Percentiles rank a stretch among this genome's conserved stretches.
These are phyloP conservation scores for Hippophae gyantsensis DNA, from an alignment of 306 rosid species.

Conservation along the genomic window DNA sequence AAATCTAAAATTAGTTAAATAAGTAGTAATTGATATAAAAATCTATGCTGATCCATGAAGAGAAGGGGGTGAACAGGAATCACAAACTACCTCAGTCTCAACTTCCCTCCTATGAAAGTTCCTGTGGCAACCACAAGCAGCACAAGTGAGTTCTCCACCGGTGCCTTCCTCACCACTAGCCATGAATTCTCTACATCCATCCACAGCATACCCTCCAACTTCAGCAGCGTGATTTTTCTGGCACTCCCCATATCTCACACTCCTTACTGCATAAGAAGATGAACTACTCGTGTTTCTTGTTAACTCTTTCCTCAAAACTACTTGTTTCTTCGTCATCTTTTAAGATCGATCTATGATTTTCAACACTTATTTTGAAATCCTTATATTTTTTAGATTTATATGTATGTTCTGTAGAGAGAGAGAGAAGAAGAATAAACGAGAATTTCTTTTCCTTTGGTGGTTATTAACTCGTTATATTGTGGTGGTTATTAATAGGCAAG, in stretches of 20 bases:
- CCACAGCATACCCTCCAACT: constrained; percentile 82
- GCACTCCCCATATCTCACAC: constrained; percentile 75
- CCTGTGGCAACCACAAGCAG: constrained; percentile 90
- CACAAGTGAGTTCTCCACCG: constrained; percentile 56
- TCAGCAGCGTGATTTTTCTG: constrained; percentile 93
- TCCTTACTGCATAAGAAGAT: constrained; percentile 16
- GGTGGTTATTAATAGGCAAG: constrained; percentile 13
- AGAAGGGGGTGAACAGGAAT: constrained; percentile 42
- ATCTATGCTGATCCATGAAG: constrained; percentile 23
- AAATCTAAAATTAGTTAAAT: neutral
- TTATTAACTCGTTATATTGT: neutral
- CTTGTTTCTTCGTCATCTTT: constrained; percentile 84
- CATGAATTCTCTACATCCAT: constrained; percentile 92
- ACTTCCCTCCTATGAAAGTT: constrained; percentile 68
- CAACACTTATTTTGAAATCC: neutral
- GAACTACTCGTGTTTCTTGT: constrained; percentile 12
- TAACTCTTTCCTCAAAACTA: constrained; percentile 58
- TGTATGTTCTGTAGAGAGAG: neutral
- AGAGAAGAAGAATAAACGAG: neutral
- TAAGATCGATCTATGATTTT: neutral
- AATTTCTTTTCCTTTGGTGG: constrained; percentile 20
- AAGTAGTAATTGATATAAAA: neutral
- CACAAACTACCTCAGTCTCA: constrained; percentile 42
- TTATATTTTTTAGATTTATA: neutral
- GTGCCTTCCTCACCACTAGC: constrained; percentile 61